Evolutionary conservation across 306 rosid species (phyloP), one percentile per base, ranked within the genome.

Genomic region (Amphicarpaea edgeworthii): DNA sequence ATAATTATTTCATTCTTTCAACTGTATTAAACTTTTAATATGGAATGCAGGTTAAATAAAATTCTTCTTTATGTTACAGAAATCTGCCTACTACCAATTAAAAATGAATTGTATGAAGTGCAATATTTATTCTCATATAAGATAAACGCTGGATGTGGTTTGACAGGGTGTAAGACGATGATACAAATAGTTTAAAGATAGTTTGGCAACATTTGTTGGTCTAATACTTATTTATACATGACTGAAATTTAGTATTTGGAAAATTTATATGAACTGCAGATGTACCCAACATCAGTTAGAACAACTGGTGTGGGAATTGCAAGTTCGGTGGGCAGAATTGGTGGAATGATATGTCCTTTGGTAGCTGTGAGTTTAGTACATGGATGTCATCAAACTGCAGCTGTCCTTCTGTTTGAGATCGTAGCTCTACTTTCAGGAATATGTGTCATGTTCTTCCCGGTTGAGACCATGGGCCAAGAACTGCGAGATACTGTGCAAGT

Each of bases 241-340:
- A 37, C 72, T 68, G 75, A 17, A 60, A 32, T 42, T 80, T 80
- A 50, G 79, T 77, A 53, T 49, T 46, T 76, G 58, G 54, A 57
- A 69, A 26, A 79, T 80, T 75, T 57, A 19, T 51, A 40, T 80
- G 72, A 80, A 85, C 77, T 75, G 89, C 79, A 95, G 97, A 81
- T 95, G 71, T 95, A 95, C 81, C 99, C 99, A 32, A 95, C 99
- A 45, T 83, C 97, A 16, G 86, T 90, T 5, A 85, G 97, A 88
- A 83, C 97, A 80, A 89, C 99, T 1, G 99, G 99, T 0, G 97
- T 95, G 1, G 98, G 99, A 86, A 54, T 90, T 49, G 99, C 97
- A 42, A 92, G 97, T 79, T 84, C 97, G 8, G 62, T 95, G 59
- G 97, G 93, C 60, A 89, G 99, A 81, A 89, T 92, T 40, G 99